phyloP scores from a whole-genome alignment of 1,139 yeast species.

The Geotrichum carabidarum region DNA sequence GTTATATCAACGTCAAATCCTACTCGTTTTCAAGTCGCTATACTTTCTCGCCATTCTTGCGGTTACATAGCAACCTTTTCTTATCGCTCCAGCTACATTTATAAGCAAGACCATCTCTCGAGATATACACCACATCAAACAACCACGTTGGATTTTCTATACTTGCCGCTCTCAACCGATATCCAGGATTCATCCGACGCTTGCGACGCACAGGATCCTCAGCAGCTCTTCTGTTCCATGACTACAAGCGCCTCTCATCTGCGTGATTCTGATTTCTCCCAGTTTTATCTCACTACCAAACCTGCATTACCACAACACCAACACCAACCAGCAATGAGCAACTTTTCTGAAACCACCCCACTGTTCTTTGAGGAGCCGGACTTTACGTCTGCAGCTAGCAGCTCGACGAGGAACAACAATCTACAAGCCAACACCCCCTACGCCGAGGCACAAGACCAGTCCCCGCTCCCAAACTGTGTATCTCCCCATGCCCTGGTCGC shows the following conservation, averaged over 20 bases:
- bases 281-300: background rate
- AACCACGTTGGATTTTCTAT: slow-evolving; percentile 1
- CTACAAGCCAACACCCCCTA: background rate
- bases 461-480: background rate
- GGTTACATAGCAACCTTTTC: too few relatives aligned
- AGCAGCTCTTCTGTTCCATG: background rate
- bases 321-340: background rate
- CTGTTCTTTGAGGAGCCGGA: background rate
- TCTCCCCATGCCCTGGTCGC: background rate
- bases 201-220: background rate
- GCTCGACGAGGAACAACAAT: background rate
- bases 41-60: too few relatives aligned
- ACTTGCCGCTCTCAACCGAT: background rate
- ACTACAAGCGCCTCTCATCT: background rate
- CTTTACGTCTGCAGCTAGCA: background rate
- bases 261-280: background rate
- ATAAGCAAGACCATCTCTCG: too few relatives aligned
- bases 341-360: background rate
- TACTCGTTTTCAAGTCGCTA: too few relatives aligned
- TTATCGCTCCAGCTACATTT: too few relatives aligned
- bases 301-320: background rate
- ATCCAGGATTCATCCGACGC: background rate
- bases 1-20: too few relatives aligned
- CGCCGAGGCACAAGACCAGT: background rate
- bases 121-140: too few relatives aligned